Evolutionary conservation across 441 rosid genomes (phyloP), one percentile per base, ranked within the genome.

Genomic region (Populus hybrid): DNA sequence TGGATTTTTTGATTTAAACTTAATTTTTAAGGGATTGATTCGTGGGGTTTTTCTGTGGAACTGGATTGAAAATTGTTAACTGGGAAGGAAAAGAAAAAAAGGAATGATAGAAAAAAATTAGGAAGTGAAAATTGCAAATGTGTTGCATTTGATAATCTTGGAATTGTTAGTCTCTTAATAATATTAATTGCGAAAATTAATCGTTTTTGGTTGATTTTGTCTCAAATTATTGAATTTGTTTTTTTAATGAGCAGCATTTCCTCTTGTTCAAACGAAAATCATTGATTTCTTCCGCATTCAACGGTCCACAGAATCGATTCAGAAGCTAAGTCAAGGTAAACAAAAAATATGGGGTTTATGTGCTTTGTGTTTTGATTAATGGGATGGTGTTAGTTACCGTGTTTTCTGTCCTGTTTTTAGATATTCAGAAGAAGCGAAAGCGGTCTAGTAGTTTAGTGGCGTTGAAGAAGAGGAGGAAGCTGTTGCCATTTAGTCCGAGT

Each of bases 251-350:
- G 83, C 97, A 90, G 95, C 88, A 36, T 93, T 95, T 54, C 98
- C 98, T 76, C 89, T 92, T 34, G 89, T 93, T 66, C 98, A 92
- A 88, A 90, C 85, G 81, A 94, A 90, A 84, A 92, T 92, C 78
- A 72, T 94, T 30, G 92, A 92, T 87, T 94, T 92, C 84, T 94
- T 92, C 80, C 86, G 90, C 75, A 91, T 92, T 81, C 88, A 87
- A 84, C 91, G 90, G 87, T 74, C 90, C 0, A 11, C 82, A 1
- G 88, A 77, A 30, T 38, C 79, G 20, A 38, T 78, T 35, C 76
- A 76, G 35, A 82, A 76, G 67, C 80, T 70, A 59, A 74, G 30
- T 80, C 85, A 87, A 82, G 94, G 99, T 93, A 80, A 73, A 68
- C 9, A 30, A 10, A n/a, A 16, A 21, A 30, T 30, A 30, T 30